A percentile compares a stretch with the other conserved stretches of the same genome.
These are phyloP conservation scores for Kluyveromyces siamensis DNA, from an alignment of 805 yeast genomes.

Conservation along the genomic window DNA sequence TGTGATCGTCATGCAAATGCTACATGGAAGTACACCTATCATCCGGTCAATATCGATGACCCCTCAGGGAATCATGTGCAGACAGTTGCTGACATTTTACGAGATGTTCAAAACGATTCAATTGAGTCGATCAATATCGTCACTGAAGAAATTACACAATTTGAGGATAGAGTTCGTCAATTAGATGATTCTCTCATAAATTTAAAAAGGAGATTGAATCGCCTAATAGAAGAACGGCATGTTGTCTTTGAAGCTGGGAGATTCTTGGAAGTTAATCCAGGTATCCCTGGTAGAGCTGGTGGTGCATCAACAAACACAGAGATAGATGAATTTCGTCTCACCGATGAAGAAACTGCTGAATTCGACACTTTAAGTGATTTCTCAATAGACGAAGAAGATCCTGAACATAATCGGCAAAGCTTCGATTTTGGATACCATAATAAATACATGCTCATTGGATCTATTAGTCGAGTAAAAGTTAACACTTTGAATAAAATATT, in stretches of 20 bases:
- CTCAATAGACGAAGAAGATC: constrained; percentile 15
- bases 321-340: constrained; percentile 17
- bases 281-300: constrained; percentile 20
- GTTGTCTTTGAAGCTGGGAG: constrained; percentile 43
- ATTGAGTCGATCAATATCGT: constrained; percentile 47
- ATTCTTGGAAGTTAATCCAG: constrained; percentile 37
- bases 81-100: constrained; percentile 10
- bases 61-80: constrained; percentile 16
- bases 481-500: constrained; percentile 68
- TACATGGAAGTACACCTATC: constrained; percentile 28
- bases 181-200: constrained; percentile 61
- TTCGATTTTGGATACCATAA: constrained; percentile 22
- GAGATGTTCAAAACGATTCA: constrained; percentile 20
- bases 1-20: constrained; percentile 37
- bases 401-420: constrained; percentile 2
- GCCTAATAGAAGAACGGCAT: constrained; percentile 61
- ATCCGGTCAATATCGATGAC: constrained; percentile 18
- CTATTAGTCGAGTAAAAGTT: constrained; percentile 63
- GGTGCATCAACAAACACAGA: constrained; percentile 17
- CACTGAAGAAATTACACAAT: constrained; percentile 47
- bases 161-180: constrained; percentile 67
- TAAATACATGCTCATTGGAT: constrained; percentile 50
- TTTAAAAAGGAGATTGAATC: constrained; percentile 52
- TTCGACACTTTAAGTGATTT: constrained; percentile 16
- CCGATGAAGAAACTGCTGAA: constrained; percentile 15